A percentile compares a stretch with the other conserved stretches of the same genome.
Conservation (phyloP, 2,329 filamentous ascomycete genomes). For the Lachnellula subtilissima region DNA sequence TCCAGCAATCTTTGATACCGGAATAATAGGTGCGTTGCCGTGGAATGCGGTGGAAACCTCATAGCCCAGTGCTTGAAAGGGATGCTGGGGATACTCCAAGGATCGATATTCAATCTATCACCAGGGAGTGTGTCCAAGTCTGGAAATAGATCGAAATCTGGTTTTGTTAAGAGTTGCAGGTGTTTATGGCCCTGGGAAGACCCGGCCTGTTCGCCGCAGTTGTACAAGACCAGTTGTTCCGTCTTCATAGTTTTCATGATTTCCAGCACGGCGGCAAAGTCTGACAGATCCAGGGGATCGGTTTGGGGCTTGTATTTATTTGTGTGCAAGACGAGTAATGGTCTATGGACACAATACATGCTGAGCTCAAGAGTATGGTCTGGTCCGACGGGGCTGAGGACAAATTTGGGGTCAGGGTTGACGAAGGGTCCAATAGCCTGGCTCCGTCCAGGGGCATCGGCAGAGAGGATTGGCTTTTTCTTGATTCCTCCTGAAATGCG, state of each 20-base stretch:
- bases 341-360: not conserved
- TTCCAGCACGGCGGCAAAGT: not conserved
- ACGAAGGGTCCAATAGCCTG: not conserved
- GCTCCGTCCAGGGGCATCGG: not conserved
- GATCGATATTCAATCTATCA: not conserved
- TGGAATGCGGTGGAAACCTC: not conserved
- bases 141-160: not conserved
- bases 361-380: not conserved
- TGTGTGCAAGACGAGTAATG: not conserved
- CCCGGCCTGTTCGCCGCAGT: not conserved
- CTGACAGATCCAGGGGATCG: not conserved
- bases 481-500: not conserved
- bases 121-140: not conserved
- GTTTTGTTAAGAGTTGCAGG: not conserved
- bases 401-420: not conserved
- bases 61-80: not conserved
- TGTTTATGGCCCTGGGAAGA: not conserved
- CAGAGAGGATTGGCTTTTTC: not conserved
- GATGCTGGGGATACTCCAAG: not conserved
- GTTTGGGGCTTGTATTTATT: not conserved
- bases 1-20: not conserved
- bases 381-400: not conserved
- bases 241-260: not conserved
- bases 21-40: not conserved
- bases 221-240: not conserved